Evolutionary conservation across 345 rosid genomes (phyloP).

Genomic region (Rhizophora apiculata): DNA sequence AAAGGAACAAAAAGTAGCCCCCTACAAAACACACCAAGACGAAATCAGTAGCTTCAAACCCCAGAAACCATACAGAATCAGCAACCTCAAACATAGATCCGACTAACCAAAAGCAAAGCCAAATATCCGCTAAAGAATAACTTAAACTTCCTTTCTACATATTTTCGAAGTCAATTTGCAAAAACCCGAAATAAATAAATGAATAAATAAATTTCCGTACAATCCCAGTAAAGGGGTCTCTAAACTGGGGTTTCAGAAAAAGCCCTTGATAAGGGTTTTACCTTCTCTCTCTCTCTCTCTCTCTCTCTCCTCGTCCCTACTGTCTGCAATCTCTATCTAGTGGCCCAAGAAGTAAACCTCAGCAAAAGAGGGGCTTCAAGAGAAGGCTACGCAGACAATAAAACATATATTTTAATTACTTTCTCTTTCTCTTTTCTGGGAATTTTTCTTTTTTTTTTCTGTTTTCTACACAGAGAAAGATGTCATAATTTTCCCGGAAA

Average conservation of each 20-base stretch:
- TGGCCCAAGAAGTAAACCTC: slow-evolving; percentile 32
- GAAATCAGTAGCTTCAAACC: slow-evolving; percentile 14
- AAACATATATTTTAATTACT: background rate
- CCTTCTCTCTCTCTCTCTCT: background rate
- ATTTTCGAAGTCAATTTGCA: slow-evolving; percentile 19
- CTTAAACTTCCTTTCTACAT: slow-evolving; percentile 19
- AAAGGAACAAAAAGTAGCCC: background rate
- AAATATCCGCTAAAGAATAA: background rate
- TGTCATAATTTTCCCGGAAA: slow-evolving; percentile 9
- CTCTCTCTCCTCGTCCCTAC: background rate
- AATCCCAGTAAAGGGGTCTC: background rate
- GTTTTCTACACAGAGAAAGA: slow-evolving; percentile 12
- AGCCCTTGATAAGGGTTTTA: background rate
- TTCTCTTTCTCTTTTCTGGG: background rate
- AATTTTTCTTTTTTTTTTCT: background rate
- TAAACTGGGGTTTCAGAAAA: slow-evolving; percentile 32
- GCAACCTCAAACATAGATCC: slow-evolving; percentile 26
- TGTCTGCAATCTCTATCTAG: slow-evolving; percentile 31
- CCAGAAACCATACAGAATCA: background rate
- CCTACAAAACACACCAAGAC: background rate
- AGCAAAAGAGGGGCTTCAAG: slow-evolving; percentile 10
- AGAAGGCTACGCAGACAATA: slow-evolving; percentile 21
- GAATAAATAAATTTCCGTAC: slow-evolving; percentile 10
- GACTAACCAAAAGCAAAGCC: slow-evolving; percentile 16
- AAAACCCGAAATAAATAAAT: slow-evolving; percentile 10